Evolutionary conservation across 192 early-diverging fungal genomes (phyloP).

Genomic region (Chytriomyces sp.): DNA sequence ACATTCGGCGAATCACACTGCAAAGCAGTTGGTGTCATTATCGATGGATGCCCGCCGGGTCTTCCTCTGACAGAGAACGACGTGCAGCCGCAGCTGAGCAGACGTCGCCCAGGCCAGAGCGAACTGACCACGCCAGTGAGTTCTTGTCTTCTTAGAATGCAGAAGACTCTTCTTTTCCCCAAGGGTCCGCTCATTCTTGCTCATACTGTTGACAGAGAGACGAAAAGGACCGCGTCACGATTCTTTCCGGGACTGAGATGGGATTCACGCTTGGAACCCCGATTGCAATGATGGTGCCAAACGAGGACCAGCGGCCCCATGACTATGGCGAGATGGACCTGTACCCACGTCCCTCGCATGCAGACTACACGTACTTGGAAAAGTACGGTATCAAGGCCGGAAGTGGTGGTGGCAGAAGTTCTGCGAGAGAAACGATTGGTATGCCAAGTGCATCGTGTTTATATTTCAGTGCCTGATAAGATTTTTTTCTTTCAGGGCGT

Average conservation of each 20-base stretch:
- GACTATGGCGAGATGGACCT: conserved; percentile 96
- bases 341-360: conserved; percentile 95
- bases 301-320: conserved; percentile 94
- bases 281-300: conserved; percentile 88
- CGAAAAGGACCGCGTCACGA: conserved; percentile 92
- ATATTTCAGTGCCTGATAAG: conserved; percentile 11
- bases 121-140: conserved; percentile 91
- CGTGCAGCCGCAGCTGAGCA: conserved; percentile 88
- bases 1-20: conserved; percentile 99
- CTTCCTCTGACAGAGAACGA: conserved; percentile 85
- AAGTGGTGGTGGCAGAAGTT: conserved; percentile 90
- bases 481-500: conserved; percentile 63
- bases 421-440: conserved; percentile 95
- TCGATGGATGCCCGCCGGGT: conserved; percentile 97
- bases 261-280: conserved; percentile 94
- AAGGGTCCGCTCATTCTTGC: background rate
- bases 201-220: conserved; percentile 65
- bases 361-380: conserved; percentile 96
- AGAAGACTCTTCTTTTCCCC: background rate
- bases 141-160: background rate
- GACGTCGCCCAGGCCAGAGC: conserved; percentile 96
- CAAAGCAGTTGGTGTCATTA: conserved; percentile 94
- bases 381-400: conserved; percentile 97
- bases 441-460: background rate
- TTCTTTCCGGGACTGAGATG: conserved; percentile 91